Conservation (phyloP, 2,329 filamentous ascomycete species). For the Neofusicoccum cordaticola region DNA sequence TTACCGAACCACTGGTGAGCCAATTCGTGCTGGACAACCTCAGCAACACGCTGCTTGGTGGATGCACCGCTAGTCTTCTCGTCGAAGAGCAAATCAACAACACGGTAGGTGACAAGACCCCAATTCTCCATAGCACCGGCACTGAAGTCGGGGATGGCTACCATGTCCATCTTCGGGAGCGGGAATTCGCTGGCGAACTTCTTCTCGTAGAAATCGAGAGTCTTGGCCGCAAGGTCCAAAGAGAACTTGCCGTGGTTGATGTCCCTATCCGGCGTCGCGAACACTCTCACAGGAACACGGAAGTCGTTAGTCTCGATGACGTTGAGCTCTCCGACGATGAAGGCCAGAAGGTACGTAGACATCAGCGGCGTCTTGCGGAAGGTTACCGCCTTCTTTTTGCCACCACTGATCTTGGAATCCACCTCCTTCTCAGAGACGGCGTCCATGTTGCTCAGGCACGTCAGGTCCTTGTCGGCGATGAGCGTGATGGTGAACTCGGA, state of each 20-base stretch:
- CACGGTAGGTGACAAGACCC: conserved; percentile 92
- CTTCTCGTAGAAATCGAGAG: conserved; percentile 91
- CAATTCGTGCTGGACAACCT: conserved; percentile 94
- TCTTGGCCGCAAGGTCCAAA: conserved; percentile 82
- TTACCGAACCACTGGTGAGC: conserved; percentile 99
- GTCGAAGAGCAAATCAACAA: conserved; percentile 86
- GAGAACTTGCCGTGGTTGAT: conserved; percentile 92
- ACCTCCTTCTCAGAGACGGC: conserved; percentile 76
- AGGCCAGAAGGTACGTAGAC: conserved; percentile 94
- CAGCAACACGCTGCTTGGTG: conserved; percentile 88
- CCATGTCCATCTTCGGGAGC: conserved; percentile 93
- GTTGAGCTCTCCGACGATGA: conserved; percentile 91
- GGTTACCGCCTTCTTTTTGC: conserved; percentile 77
- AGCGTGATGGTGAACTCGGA: conserved; percentile 91
- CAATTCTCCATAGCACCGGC: conserved; percentile 98
- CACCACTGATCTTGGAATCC: conserved; percentile 59
- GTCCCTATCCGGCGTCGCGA: conserved; percentile 83
- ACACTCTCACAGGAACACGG: conserved; percentile 89
- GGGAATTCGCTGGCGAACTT: conserved; percentile 86
- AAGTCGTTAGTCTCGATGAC: conserved; percentile 90
- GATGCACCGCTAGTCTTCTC: conserved; percentile 87
- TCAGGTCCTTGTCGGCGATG: conserved; percentile 84
- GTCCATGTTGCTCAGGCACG: conserved; percentile 96
- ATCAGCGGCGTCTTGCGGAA: conserved; percentile 92
- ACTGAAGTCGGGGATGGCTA: conserved; percentile 92